Evolutionary conservation across 176 grass and related monocot species (phyloP), one percentile per base, ranked within the genome.

Genomic region (Juncus effusus): DNA sequence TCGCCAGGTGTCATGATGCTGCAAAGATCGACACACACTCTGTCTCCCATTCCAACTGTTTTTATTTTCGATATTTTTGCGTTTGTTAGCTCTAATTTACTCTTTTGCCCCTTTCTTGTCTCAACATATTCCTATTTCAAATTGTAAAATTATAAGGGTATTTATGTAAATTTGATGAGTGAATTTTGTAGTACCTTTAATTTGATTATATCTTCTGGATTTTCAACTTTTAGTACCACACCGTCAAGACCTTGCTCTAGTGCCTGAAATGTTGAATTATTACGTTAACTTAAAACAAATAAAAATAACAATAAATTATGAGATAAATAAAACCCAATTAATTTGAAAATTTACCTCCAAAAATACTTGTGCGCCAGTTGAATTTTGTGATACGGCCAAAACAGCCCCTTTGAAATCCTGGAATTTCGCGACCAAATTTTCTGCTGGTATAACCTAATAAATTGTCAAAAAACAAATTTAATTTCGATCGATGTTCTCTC

Each of bases 11-110:
- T 72, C 88, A 99, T 99, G 42, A 99, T 78, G 69, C 78, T 93
- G 74, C 88, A 99, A 82, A 93, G 94, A 56, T 99, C 94, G 50
- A 99, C 88, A 80, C 94, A 99, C 58, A 93, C 94, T 69, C 88
- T 85, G 73, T 99, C 88, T 50, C 85, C 94, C 85, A 99, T 99
- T 65, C 94, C 83, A 57, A 99, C 78, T 38, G 89, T 72, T 64
- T 86, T 70, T 75, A 87, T 75, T 42, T 86, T 84, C 50, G 94
- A 86, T 78, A 99, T 35, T 37, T 82, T 89, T 40, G 78, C 85
- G 53, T 81, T 89, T 77, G 88, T 86, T 79, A 99, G 80, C 11
- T 47, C 55, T 63, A 93, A 77, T 59, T 76, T 75, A 56, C 64
- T 89, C 49, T 64, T 82, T 40, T 65, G 68, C 65, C 83, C 94